These are phyloP conservation scores for Sporisorium iseilematis-ciliati DNA, from an alignment of 1,284 basidiomycete species.

Conservation along the genomic window DNA sequence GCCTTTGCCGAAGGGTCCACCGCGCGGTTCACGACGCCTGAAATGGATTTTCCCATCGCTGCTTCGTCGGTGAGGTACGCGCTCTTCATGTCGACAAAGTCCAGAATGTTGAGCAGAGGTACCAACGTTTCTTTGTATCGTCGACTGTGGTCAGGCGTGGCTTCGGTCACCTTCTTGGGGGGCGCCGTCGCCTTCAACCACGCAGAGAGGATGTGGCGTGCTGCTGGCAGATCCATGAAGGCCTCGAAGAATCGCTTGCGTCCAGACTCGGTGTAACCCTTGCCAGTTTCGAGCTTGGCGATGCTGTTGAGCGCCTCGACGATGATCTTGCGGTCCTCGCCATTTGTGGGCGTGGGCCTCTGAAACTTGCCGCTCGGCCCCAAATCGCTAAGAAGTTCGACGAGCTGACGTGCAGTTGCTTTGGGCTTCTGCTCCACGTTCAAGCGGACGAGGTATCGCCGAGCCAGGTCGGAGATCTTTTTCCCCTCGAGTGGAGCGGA, in stretches of 20 bases:
- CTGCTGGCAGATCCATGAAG: slow-evolving; percentile 34
- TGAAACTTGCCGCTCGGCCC: slow-evolving; percentile 32
- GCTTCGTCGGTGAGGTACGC: slow-evolving; percentile 58
- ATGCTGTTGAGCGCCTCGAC: slow-evolving; percentile 28
- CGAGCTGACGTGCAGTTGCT: slow-evolving; percentile 23
- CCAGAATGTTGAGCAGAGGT: slow-evolving; percentile 50
- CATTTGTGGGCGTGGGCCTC: slow-evolving; percentile 15
- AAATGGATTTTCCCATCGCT: slow-evolving; percentile 52
- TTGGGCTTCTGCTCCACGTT: slow-evolving; percentile 26
- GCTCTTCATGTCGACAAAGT: slow-evolving; percentile 36
- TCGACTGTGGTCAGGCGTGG: slow-evolving; percentile 43
- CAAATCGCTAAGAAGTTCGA: slow-evolving; percentile 27
- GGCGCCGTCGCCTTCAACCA: slow-evolving; percentile 40
- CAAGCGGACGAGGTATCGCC: slow-evolving; percentile 18
- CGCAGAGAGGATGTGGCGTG: slow-evolving; percentile 29
- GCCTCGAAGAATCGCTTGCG: slow-evolving; percentile 28
- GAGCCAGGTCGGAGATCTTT: slow-evolving; percentile 20
- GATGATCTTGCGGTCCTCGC: slow-evolving; percentile 30
- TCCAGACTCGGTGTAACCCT: slow-evolving; percentile 31
- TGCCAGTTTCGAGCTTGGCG: slow-evolving; percentile 35
- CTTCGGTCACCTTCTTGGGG: slow-evolving; percentile 39
- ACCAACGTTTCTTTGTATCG: slow-evolving; percentile 43
- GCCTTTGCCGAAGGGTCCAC: slow-evolving; percentile 32
- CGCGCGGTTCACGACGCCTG: slow-evolving; percentile 45
- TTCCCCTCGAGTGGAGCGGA: not conserved